Conservation (phyloP, 2,329 filamentous ascomycete species). For the Phaeosphaeria sp. region DNA sequence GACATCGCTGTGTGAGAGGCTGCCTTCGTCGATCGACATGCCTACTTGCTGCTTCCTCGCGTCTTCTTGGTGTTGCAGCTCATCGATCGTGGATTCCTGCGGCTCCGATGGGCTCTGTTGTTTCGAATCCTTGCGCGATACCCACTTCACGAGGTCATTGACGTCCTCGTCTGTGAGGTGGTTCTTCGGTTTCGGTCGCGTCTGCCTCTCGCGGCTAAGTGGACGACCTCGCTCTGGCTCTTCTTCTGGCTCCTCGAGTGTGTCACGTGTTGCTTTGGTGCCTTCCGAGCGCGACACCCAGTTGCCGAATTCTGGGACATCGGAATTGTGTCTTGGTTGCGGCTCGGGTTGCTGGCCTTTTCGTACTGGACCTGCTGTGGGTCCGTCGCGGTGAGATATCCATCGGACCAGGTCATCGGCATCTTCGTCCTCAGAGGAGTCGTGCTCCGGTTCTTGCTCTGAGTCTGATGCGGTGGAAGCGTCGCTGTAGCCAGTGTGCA, state of each 20-base stretch:
- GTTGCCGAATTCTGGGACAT: slow-evolving; percentile 29
- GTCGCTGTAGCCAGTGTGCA: slow-evolving; percentile 29
- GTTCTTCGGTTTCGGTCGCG: slow-evolving; percentile 5
- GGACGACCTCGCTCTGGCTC: slow-evolving; percentile 16
- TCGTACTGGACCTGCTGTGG: slow-evolving; percentile 28
- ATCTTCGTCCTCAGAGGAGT: slow-evolving; percentile 25
- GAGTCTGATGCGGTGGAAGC: slow-evolving; percentile 40
- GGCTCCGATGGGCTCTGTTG: slow-evolving; percentile 6
- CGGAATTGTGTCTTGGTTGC: slow-evolving; percentile 23
- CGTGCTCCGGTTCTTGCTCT: slow-evolving; percentile 11
- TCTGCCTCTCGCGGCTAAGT: slow-evolving; percentile 12
- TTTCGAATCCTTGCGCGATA: slow-evolving; percentile 23
- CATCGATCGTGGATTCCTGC: background rate
- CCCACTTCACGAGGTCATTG: slow-evolving; percentile 35
- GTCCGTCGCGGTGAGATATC: slow-evolving; percentile 30
- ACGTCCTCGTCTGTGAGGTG: slow-evolving; percentile 30
- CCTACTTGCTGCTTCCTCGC: slow-evolving; percentile 25
- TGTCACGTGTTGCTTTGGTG: slow-evolving; percentile 24
- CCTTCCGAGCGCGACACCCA: slow-evolving; percentile 28
- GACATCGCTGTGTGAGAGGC: slow-evolving; percentile 18
- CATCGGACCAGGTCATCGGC: slow-evolving; percentile 33
- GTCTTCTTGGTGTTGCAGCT: slow-evolving; percentile 12
- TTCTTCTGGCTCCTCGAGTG: background rate
- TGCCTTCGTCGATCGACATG: slow-evolving; percentile 25
- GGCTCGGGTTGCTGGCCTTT: slow-evolving; percentile 8